Evolutionary conservation across 306 rosid genomes (phyloP).

Genomic region (Senna siamea): DNA sequence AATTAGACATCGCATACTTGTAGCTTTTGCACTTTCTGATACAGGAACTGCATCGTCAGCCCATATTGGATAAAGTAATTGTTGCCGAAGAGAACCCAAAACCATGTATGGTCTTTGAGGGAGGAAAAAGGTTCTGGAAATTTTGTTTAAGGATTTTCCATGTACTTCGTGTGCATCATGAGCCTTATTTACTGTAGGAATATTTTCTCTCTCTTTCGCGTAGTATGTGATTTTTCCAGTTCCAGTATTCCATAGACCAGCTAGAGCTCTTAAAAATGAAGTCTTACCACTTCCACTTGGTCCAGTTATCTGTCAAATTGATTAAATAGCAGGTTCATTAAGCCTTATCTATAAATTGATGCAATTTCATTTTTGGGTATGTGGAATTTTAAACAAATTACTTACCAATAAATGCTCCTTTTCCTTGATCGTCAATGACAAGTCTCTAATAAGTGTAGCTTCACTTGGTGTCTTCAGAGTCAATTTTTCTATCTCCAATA

Average conservation of each 20-base stretch:
- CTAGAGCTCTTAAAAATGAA: slow-evolving; percentile 86
- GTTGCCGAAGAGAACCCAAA: slow-evolving; percentile 92
- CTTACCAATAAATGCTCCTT: slow-evolving; percentile 83
- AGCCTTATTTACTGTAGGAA: slow-evolving; percentile 34
- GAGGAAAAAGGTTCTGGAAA: slow-evolving; percentile 73
- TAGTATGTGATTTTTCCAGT: slow-evolving; percentile 76
- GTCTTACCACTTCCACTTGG: slow-evolving; percentile 97
- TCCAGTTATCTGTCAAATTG: slow-evolving; percentile 71
- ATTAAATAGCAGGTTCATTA: slow-evolving; percentile 25
- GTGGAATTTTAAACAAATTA: slow-evolving; percentile 7
- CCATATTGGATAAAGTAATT: slow-evolving; percentile 94
- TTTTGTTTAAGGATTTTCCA: slow-evolving; percentile 54
- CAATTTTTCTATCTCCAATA: slow-evolving; percentile 75
- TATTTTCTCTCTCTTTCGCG: slow-evolving; percentile 52
- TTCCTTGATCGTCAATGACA: slow-evolving; percentile 63
- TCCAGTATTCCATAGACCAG: slow-evolving; percentile 94
- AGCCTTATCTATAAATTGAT: slow-evolving; percentile 5
- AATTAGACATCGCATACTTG: slow-evolving; percentile 48
- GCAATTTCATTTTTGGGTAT: background rate
- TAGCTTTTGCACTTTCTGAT: slow-evolving; percentile 45
- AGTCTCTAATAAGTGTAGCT: slow-evolving; percentile 67
- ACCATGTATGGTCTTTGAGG: slow-evolving; percentile 99
- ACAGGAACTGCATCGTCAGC: slow-evolving; percentile 53
- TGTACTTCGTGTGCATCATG: slow-evolving; percentile 34
- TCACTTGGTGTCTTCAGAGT: slow-evolving; percentile 81